Percentiles rank a stretch among this genome's conserved stretches.
Conservation (phyloP, 176 grass and related monocot species). For the Paspalum vaginatum region DNA sequence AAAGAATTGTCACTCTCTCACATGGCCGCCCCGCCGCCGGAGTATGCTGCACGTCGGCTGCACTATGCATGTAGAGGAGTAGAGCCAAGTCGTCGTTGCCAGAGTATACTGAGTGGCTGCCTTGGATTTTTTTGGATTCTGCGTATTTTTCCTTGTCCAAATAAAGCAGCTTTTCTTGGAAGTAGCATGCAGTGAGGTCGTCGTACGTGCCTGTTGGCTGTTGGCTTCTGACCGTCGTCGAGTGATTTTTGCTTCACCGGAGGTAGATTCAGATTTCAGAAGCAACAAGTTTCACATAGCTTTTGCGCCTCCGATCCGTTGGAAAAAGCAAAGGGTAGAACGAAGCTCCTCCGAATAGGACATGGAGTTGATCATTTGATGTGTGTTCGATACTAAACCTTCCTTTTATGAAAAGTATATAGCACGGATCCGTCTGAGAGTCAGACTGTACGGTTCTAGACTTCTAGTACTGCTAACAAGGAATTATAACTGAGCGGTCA, state of each 20-base stretch:
- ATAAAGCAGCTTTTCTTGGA: slow-evolving; percentile 2
- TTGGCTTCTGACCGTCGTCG: neutral
- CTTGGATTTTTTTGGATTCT: neutral
- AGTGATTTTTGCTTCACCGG: neutral
- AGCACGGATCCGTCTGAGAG: too few relatives aligned
- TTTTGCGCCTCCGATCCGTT: neutral
- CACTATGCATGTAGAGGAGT: neutral
- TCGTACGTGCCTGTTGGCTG: neutral
- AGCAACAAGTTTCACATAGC: neutral
- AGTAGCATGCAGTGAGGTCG: neutral
- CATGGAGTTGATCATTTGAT: neutral
- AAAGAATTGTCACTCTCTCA: slow-evolving; percentile 22
- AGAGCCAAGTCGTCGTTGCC: too few relatives aligned
- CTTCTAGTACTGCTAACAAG: too few relatives aligned
- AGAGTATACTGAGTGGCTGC: neutral
- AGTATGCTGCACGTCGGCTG: neutral
- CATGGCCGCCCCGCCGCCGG: too few relatives aligned
- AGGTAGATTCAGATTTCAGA: neutral
- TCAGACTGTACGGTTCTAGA: too few relatives aligned
- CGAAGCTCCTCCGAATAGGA: neutral
- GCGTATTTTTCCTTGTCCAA: neutral
- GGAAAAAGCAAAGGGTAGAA: neutral
- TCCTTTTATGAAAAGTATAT: too few relatives aligned
- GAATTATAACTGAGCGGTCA: too few relatives aligned
- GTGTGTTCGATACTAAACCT: neutral